A percentile compares a stretch with the other conserved stretches of the same genome.
phyloP scores from a whole-genome alignment of 139 green algal species.

The Raphidocelis subcapitata region DNA sequence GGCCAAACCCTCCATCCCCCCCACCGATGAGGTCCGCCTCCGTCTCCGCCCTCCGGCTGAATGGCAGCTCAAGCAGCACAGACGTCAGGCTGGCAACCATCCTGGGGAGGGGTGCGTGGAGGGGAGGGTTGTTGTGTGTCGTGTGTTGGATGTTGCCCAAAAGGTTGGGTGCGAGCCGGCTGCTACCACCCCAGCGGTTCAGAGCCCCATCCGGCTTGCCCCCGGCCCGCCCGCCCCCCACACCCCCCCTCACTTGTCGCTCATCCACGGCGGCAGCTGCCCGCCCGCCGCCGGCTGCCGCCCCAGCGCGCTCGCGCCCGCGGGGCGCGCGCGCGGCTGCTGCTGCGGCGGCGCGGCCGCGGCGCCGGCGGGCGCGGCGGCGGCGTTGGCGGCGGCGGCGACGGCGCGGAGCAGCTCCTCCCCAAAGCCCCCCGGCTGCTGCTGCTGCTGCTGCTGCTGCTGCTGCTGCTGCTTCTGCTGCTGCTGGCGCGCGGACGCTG shows the following conservation, averaged over 20 bases:
- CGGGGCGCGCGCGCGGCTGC: not conserved
- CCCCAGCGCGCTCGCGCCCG: not conserved
- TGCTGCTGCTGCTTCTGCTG: not conserved
- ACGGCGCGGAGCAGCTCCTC: not conserved
- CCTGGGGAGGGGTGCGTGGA: too few relatives aligned
- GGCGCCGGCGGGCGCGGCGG: not conserved
- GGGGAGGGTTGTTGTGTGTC: too few relatives aligned
- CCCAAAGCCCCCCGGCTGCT: not conserved
- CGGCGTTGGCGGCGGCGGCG: not conserved
- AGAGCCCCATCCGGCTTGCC: too few relatives aligned
- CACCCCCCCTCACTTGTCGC: too few relatives aligned
- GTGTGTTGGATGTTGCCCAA: too few relatives aligned
- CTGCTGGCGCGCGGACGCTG: not conserved
- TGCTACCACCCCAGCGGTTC: too few relatives aligned
- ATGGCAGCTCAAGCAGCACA: slow-evolving; percentile 45
- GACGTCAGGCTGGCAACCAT: slow-evolving; percentile 30
- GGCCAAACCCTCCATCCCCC: too few relatives aligned
- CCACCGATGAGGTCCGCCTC: slow-evolving; percentile 41
- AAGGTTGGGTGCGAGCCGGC: too few relatives aligned
- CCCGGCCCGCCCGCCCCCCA: too few relatives aligned
- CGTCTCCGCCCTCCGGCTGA: slow-evolving; percentile 35
- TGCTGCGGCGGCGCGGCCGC: not conserved
- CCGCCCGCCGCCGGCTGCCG: not conserved
- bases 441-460: not conserved
- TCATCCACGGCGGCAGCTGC: slow-evolving; percentile 18